Evolutionary conservation across 164 flowering plant genomes (phyloP).

Genomic region (Cinnamomum chago): DNA sequence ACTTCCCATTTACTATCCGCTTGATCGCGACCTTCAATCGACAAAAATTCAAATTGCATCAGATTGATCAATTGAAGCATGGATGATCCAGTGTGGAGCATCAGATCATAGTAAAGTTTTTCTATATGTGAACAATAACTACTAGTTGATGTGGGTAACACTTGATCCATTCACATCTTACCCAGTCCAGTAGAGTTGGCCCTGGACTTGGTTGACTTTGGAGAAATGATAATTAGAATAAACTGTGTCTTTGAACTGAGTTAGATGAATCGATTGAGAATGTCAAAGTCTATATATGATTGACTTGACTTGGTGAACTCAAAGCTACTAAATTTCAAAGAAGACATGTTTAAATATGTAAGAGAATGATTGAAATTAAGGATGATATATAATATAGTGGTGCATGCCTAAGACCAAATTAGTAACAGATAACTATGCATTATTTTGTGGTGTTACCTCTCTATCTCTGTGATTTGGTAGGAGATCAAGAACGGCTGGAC

Average conservation of each 20-base stretch:
- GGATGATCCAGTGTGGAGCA: background rate
- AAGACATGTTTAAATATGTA: background rate
- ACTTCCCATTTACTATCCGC: constrained; percentile 58
- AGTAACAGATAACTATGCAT: background rate
- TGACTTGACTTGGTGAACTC: background rate
- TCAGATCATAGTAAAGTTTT: background rate
- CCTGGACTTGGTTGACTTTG: background rate
- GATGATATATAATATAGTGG: background rate
- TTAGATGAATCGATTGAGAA: background rate
- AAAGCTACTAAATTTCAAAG: background rate
- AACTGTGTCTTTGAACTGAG: background rate
- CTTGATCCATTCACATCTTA: background rate
- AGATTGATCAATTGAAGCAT: background rate
- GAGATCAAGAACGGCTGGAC: constrained; percentile 65
- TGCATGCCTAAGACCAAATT: background rate
- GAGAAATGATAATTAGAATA: too few species aligned
- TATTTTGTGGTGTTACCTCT: constrained; percentile 31
- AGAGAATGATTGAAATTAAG: background rate
- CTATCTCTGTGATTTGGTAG: constrained; percentile 32
- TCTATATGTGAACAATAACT: background rate
- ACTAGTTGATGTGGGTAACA: background rate
- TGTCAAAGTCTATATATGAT: background rate
- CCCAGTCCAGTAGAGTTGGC: background rate
- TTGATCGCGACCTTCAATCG: constrained; percentile 42
- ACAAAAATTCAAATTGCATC: background rate